Conservation (phyloP, 495 filamentous ascomycete species). For the Xylaria castorea region DNA sequence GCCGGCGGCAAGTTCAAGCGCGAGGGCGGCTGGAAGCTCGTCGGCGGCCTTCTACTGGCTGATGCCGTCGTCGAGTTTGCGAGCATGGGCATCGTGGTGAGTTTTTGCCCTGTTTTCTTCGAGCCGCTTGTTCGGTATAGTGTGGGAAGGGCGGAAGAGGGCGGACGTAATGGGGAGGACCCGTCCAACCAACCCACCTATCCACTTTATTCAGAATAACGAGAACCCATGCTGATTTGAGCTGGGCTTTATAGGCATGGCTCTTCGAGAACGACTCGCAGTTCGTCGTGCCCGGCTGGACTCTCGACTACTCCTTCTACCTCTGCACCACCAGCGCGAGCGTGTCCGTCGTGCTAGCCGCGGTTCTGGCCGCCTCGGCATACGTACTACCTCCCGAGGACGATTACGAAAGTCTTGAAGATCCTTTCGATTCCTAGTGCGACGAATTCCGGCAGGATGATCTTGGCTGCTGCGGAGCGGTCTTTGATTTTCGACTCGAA, state of each 20-base stretch:
- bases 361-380: constrained; percentile 66
- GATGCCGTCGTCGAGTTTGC: constrained; percentile 68
- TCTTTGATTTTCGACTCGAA: not conserved
- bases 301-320: constrained; percentile 76
- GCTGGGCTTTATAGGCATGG: constrained; percentile 66
- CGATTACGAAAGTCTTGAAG: constrained; percentile 73
- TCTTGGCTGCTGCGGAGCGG: not conserved
- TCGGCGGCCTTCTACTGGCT: constrained; percentile 67
- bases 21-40: constrained; percentile 77
- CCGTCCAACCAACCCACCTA: not conserved
- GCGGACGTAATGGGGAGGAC: not conserved
- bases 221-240: not conserved
- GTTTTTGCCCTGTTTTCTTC: constrained; percentile 41
- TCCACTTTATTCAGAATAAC: not conserved
- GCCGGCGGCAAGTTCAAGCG: constrained; percentile 77
- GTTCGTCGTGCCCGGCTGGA: constrained; percentile 83
- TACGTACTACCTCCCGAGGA: constrained; percentile 77
- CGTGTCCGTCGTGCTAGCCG: constrained; percentile 66
- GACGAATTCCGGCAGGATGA: not conserved
- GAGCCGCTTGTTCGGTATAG: not conserved
- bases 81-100: constrained; percentile 80
- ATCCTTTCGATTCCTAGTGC: constrained; percentile 40
- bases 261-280: constrained; percentile 84
- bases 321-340: constrained; percentile 78
- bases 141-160: not conserved